Conservation (phyloP, 1,284 basidiomycete genomes). For the Porodaedalea pini region DNA sequence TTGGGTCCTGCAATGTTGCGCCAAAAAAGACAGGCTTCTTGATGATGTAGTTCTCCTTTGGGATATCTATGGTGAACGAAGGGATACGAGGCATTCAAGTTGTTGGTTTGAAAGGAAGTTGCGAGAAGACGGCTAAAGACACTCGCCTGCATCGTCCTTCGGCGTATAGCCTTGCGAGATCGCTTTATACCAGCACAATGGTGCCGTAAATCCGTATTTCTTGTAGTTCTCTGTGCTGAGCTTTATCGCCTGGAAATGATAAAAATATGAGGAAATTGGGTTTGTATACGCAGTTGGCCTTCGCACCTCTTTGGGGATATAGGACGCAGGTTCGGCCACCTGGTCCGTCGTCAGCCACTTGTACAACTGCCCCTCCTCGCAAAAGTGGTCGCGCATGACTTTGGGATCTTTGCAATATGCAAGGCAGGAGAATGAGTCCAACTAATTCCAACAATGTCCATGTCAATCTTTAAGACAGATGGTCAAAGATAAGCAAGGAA, state of each 20-base stretch:
- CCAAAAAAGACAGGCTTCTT: conserved; percentile 24
- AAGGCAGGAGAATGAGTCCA: neutral
- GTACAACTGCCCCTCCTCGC: conserved; percentile 26
- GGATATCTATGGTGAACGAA: conserved; percentile 15
- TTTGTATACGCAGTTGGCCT: conserved; percentile 22
- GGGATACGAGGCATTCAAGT: neutral
- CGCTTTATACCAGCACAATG: conserved; percentile 29
- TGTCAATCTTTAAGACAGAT: no score
- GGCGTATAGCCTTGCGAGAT: neutral
- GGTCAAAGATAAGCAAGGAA: neutral
- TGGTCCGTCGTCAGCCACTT: conserved; percentile 29
- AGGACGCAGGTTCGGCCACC: conserved; percentile 16
- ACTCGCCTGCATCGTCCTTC: neutral
- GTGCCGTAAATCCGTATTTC: neutral
- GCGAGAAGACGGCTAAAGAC: no score
- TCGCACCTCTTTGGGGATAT: conserved; percentile 3
- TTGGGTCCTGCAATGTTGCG: conserved; percentile 1
- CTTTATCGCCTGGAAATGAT: neutral
- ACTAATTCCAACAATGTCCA: no score
- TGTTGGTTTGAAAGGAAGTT: neutral
- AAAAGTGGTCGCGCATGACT: conserved; percentile 27
- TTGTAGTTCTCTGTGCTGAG: conserved; percentile 1
- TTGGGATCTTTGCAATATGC: conserved; percentile 24
- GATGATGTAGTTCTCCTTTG: conserved; percentile 15
- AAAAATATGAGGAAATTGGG: neutral